Percentiles rank a stretch among this genome's conserved stretches.
These are phyloP conservation scores for Penicillium sp. DNA, from an alignment of 2,329 filamentous ascomycete genomes.

Conservation along the genomic window DNA sequence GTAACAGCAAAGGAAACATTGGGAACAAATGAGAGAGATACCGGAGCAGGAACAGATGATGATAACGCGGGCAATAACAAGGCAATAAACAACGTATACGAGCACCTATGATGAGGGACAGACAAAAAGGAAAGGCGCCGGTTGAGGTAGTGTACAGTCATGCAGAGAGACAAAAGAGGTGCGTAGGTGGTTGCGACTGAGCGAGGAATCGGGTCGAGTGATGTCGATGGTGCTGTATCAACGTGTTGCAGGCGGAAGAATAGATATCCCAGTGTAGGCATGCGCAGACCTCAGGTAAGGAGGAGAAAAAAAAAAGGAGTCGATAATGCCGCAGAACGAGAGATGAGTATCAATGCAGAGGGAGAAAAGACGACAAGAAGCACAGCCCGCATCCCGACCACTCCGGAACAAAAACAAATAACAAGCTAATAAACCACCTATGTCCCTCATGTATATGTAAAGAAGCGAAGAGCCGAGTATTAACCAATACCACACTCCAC, in stretches of 20 bases:
- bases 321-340: conserved; percentile 21
- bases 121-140: conserved; percentile 25
- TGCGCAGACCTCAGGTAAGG: conserved; percentile 26
- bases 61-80: conserved; percentile 14
- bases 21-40: conserved; percentile 21
- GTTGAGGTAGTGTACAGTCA: conserved; percentile 36
- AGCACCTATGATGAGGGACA: conserved; percentile 16
- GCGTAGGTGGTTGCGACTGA: conserved; percentile 16
- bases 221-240: conserved; percentile 16
- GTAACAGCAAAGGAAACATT: conserved; percentile 17
- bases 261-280: conserved; percentile 24
- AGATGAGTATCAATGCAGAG: conserved; percentile 28
- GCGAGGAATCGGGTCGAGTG: not conserved
- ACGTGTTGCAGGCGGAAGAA: conserved; percentile 18
- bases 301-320: conserved; percentile 17
- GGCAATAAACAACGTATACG: conserved; percentile 21
- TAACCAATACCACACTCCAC: conserved; percentile 20
- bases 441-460: conserved; percentile 42
- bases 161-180: conserved; percentile 28
- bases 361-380: conserved; percentile 16
- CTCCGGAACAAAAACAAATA: conserved; percentile 24
- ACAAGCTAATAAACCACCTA: conserved; percentile 31
- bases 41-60: conserved; percentile 11
- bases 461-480: conserved; percentile 37
- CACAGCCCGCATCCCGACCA: conserved; percentile 27